Percentiles rank a stretch among this genome's conserved stretches.
Evolutionary conservation across 2,329 filamentous ascomycete species (phyloP).

Genomic region (Aspergillus viridinutans): DNA sequence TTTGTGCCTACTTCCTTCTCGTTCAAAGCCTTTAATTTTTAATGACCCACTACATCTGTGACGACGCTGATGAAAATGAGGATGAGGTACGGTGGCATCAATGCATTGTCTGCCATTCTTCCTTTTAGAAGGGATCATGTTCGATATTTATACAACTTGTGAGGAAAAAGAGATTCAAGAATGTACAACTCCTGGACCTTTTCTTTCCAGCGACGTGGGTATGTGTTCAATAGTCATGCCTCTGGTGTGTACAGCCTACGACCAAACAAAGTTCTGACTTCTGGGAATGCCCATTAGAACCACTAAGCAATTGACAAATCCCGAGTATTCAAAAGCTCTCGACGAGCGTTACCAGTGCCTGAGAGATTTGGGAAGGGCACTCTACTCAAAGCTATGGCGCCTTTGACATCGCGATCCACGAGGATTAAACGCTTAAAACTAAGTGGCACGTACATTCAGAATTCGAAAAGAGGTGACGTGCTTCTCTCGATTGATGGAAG

Average conservation of each 20-base stretch:
- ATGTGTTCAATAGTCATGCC: neutral
- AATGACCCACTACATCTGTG: neutral
- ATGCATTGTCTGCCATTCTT: neutral
- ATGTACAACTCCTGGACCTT: neutral
- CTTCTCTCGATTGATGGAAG: conserved; percentile 13
- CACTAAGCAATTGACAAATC: neutral
- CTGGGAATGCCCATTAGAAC: neutral
- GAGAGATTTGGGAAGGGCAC: neutral
- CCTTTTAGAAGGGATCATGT: neutral
- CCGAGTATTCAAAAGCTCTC: neutral
- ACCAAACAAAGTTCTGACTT: neutral
- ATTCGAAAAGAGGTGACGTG: conserved; percentile 12
- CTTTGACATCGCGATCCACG: neutral
- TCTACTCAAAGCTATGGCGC: neutral
- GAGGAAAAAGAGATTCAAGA: neutral
- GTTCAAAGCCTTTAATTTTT: conserved; percentile 5
- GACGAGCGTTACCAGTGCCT: neutral
- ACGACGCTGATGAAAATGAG: neutral
- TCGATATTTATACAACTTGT: neutral
- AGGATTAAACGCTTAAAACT: neutral
- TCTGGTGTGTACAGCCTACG: neutral
- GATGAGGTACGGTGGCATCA: neutral
- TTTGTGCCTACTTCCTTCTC: neutral
- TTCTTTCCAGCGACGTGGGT: neutral
- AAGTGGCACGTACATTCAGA: conserved; percentile 1